Base-by-base conservation (phyloP, 768 basidiomycete species). In the Postia placenta region DNA sequence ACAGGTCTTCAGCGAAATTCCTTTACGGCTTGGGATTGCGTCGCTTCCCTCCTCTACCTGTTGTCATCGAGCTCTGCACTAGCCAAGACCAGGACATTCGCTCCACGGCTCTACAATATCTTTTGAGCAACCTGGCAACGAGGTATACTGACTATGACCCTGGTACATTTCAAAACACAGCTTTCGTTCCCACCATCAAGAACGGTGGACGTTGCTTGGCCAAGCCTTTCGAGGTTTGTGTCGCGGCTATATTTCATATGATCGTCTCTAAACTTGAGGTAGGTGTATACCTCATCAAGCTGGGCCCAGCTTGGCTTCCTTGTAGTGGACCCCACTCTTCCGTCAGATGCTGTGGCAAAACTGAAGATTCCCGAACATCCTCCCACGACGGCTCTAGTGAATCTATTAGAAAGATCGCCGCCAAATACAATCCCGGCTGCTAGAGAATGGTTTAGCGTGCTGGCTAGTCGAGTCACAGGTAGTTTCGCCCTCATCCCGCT, bases 231-330 rank as follows among this genome's bases (percentile, higher is more conserved):
- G 84, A 91, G 62, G 91, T 88, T 47, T 33, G 70, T 56, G 37
- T 25, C 48, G 12, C 23, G 39, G 14, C 36, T 40, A 7, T 33
- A 19, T 17, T 11, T 23, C 28, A 4, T 14, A 19, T 15, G 14
- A 3, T n/a, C 12, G 15, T 25, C n/a, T 2, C 11, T 5, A 27
- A 27, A 47, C 17, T 20, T 2, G 17, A n/a, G 20, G 19, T 51
- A 93, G 84, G 87, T 92, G 0, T 92, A 83, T 59, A 75, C 79
- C 5, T 76, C 78, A 46, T 62, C 73, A 0, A 78, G 82, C 23
- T 92, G 87, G 75, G 75, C 81, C 1, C 64, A 70, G 0, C 71
- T 97, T n/a, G 91, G 92, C 2, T 94, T 94, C 63, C 64, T 78
- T 6, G 74, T 87, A 2, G 72, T 89, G 1, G 75, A 83, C 42